Conservation (phyloP, 208 protist genomes). For the Leishmania lainsoni region DNA sequence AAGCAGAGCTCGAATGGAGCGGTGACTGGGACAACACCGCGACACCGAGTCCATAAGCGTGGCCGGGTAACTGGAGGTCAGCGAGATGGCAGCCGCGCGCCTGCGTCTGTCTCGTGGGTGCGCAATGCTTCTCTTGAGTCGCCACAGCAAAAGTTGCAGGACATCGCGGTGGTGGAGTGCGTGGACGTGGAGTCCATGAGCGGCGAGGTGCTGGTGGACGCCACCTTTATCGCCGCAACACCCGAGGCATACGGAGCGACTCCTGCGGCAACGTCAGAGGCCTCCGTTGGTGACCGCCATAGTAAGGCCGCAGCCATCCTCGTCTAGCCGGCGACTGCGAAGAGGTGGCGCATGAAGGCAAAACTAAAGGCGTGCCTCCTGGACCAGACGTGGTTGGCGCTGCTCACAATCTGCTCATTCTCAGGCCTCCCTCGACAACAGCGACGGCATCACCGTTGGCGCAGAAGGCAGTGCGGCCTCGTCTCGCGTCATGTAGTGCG, state of each 20-base stretch:
- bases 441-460: neutral
- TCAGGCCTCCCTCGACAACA: neutral
- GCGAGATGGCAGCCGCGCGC: neutral
- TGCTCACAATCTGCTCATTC: neutral
- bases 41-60: neutral
- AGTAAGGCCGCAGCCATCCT: neutral
- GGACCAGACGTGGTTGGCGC: neutral
- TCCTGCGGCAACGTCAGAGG: neutral
- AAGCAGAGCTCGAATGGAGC: neutral
- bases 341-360: neutral
- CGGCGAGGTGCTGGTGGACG: slow-evolving; percentile 10
- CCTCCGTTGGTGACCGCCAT: neutral
- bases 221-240: slow-evolving; percentile 10
- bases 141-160: neutral
- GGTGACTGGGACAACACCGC: neutral
- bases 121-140: slow-evolving; percentile 5
- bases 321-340: neutral
- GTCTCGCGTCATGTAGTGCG: slow-evolving; percentile 1
- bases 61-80: neutral
- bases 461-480: slow-evolving; percentile 3
- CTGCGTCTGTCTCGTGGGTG: neutral
- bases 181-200: neutral
- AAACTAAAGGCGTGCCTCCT: neutral
- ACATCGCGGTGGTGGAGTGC: neutral
- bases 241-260: neutral